phyloP scores from a whole-genome alignment of 306 rosid species.

The Gastrolobium villosum region DNA sequence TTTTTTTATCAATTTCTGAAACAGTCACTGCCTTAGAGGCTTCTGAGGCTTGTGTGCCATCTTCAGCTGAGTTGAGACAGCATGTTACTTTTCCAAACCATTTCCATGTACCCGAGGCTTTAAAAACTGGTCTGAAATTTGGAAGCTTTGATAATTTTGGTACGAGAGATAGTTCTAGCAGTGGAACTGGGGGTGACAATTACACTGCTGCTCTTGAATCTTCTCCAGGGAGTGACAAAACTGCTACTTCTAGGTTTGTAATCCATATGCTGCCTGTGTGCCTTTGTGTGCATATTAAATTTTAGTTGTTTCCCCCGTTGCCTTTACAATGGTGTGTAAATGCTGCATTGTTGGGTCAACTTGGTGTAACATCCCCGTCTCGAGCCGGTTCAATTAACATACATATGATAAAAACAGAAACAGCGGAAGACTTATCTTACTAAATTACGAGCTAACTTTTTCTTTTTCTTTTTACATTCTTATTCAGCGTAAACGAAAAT shows the following conservation, averaged over 20 bases:
- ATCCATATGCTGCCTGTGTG: constrained; percentile 3
- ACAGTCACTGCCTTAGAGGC: background rate
- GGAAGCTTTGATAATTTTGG: constrained; percentile 74
- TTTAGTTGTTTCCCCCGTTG: background rate
- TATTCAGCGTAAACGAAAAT: too few relatives aligned
- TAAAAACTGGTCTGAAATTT: constrained; percentile 79
- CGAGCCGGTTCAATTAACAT: too few relatives aligned
- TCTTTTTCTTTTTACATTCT: too few relatives aligned
- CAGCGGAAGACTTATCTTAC: too few relatives aligned
- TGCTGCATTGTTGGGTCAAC: constrained; percentile 25
- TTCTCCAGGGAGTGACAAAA: constrained; percentile 53
- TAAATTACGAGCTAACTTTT: too few relatives aligned
- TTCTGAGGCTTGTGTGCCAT: constrained; percentile 53
- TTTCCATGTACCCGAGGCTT: constrained; percentile 76
- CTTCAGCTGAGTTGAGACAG: constrained; percentile 57
- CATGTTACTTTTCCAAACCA: constrained; percentile 82
- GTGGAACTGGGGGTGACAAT: constrained; percentile 50
- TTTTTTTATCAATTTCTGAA: constrained; percentile 39
- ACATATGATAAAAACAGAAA: too few relatives aligned
- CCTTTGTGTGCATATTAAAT: background rate
- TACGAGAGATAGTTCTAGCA: constrained; percentile 49
- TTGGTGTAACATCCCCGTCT: too few relatives aligned
- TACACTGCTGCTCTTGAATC: constrained; percentile 50
- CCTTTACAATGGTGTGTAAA: background rate
- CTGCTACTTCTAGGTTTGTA: constrained; percentile 72